Base-by-base conservation (phyloP, 2,329 filamentous ascomycete genomes). In the Colletotrichum caudatum region DNA sequence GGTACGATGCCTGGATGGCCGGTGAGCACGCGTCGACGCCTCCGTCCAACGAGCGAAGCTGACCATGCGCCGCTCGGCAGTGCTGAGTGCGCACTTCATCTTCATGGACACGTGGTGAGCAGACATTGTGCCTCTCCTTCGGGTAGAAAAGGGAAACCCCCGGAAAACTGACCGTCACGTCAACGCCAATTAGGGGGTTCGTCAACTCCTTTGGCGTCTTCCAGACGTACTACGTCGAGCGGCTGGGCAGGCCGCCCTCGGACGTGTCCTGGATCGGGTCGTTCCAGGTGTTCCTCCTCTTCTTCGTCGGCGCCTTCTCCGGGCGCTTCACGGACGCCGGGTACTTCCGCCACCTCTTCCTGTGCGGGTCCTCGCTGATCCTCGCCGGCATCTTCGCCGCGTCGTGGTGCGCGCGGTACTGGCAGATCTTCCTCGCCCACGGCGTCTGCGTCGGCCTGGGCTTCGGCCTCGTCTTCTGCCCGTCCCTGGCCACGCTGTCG, bases 401-500 rank as follows among this genome's bases (percentile, higher is more conserved):
- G 41, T 83, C 82, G 3, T 76, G 84, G 33, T 80, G 77, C 26
- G 82, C 77, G 1, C 74, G 76, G 6, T 88, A 87, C 77, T 87
- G 82, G 81, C 85, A 87, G 53, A 76, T 87, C 5, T 78, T 88
- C 56, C 78, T 88, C 1, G 80, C 84, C 0, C 86, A 88, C 73
- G 85, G 86, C 5, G 75, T 87, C 2, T 83, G 86, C 54, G 76
- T 84, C 7, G 86, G 86, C 0, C 65, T 87, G 1, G 88, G 88
- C 0, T 84, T 85, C 26, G 90, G 89, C 0, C 84, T 85, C 64
- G 81, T 89, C 9, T 91, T 89, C 76, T 84, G 88, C 14, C 86
- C 90, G 0, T 84, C 86, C 4, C 82, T 91, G 29, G 87, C 89
- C 12, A 82, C 92, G 11, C 79, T 92, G 16, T 86, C 89, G 0